A percentile compares a stretch with the other conserved stretches of the same genome.
Evolutionary conservation across 108 stramenopile genomes (phyloP).

Genomic region (Pinguiococcus pyrenoidosus): DNA sequence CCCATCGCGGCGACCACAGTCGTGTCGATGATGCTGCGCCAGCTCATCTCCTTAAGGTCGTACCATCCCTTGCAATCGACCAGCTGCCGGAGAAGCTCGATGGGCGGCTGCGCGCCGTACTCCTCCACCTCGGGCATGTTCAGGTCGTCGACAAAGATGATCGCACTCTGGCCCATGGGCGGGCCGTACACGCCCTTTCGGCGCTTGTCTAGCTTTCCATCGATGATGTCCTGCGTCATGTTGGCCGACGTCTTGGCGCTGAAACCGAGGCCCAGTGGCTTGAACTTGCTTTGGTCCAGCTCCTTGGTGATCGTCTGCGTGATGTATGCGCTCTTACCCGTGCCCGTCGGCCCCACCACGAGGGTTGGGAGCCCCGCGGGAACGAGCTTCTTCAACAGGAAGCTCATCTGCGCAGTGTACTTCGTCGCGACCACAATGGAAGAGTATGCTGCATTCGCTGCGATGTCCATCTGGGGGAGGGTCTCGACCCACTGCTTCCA

Average conservation of each 20-base stretch:
- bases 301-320: not conserved
- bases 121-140: slow-evolving; percentile 42
- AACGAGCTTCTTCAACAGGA: slow-evolving; percentile 32
- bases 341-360: slow-evolving; percentile 51
- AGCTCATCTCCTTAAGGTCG: slow-evolving; percentile 46
- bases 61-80: slow-evolving; percentile 53
- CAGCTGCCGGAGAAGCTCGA: slow-evolving; percentile 53
- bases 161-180: slow-evolving; percentile 31
- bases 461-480: slow-evolving; percentile 24
- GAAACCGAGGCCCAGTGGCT: slow-evolving; percentile 40
- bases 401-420: slow-evolving; percentile 43
- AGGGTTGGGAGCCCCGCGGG: slow-evolving; percentile 21
- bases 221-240: slow-evolving; percentile 54
- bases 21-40: slow-evolving; percentile 38
- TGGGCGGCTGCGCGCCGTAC: slow-evolving; percentile 49
- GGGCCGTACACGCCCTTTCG: slow-evolving; percentile 50
- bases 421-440: slow-evolving; percentile 40
- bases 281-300: slow-evolving; percentile 24
- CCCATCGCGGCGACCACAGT: slow-evolving; percentile 47
- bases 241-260: slow-evolving; percentile 48
- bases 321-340: slow-evolving; percentile 29
- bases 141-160: slow-evolving; percentile 52
- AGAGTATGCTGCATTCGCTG: slow-evolving; percentile 22
- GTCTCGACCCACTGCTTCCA: slow-evolving; percentile 36
- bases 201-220: slow-evolving; percentile 47